Percentiles rank a stretch among this genome's conserved stretches.
These are phyloP conservation scores for Cryptococcus hybrid DNA, from an alignment of 1,284 basidiomycete species.

Conservation along the genomic window DNA sequence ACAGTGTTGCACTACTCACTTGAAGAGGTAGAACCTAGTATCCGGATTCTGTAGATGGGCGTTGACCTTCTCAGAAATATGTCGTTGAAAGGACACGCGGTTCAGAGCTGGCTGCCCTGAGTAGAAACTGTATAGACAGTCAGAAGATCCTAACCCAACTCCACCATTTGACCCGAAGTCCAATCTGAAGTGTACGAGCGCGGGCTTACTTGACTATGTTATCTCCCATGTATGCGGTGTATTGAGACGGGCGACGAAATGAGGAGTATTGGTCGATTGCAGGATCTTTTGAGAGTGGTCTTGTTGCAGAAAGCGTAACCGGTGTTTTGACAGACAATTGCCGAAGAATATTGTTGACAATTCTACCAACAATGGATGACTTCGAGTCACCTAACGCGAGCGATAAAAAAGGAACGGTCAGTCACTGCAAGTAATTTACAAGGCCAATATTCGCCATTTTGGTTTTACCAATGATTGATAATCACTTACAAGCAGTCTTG, in stretches of 20 bases:
- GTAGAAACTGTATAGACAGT: slow-evolving; percentile 58
- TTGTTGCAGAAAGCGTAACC: no score
- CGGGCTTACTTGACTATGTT: slow-evolving; percentile 47
- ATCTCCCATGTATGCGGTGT: slow-evolving; percentile 33
- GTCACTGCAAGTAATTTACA: not conserved
- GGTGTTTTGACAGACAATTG: no score
- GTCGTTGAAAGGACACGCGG: slow-evolving; percentile 78
- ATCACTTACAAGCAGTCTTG: not conserved
- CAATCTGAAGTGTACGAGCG: no score
- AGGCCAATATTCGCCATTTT: not conserved
- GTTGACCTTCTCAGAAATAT: slow-evolving; percentile 69
- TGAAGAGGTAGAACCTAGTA: slow-evolving; percentile 73
- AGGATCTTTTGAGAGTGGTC: no score
- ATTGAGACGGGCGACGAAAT: no score
- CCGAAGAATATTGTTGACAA: no score
- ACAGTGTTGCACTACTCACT: slow-evolving; percentile 31
- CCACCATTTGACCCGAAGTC: no score
- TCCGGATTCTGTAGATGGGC: slow-evolving; percentile 59
- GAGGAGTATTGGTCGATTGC: no score
- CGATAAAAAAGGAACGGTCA: no score
- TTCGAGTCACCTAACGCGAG: no score
- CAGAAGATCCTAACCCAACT: no score
- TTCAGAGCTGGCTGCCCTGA: slow-evolving; percentile 75
- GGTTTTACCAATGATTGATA: not conserved
- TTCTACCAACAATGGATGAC: no score